phyloP scores from a whole-genome alignment of 2,329 filamentous ascomycete genomes.

The Fusarium udum region DNA sequence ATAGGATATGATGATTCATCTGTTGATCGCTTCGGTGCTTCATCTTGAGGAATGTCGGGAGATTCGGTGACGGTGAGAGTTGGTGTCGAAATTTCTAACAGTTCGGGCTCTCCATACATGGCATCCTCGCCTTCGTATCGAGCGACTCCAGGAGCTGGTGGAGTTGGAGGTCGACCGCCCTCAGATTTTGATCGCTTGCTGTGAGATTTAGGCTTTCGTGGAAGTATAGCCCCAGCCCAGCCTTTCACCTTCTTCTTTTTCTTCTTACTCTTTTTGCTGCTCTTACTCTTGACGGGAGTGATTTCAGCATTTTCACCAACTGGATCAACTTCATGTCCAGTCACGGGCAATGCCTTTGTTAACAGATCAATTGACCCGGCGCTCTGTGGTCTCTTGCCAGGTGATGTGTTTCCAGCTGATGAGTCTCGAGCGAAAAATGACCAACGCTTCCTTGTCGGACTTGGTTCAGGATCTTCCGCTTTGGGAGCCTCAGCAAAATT shows the following conservation, averaged over 20 bases:
- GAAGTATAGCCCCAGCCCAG: constrained; percentile 75
- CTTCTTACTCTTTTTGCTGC: constrained; percentile 49
- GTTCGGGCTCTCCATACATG: constrained; percentile 40
- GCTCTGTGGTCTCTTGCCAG: constrained; percentile 59
- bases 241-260: constrained; percentile 77
- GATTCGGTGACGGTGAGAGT: constrained; percentile 56
- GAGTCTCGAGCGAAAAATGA: constrained; percentile 71
- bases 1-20: constrained; percentile 79
- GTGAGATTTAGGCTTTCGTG: constrained; percentile 65
- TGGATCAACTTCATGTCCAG: constrained; percentile 50
- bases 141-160: constrained; percentile 50
- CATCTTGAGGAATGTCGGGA: constrained; percentile 42
- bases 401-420: constrained; percentile 56
- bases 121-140: constrained; percentile 46
- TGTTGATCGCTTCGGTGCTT: constrained; percentile 53
- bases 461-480: constrained; percentile 53
- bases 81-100: constrained; percentile 46
- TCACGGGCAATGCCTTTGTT: constrained; percentile 45
- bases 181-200: constrained; percentile 54
- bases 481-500: constrained; percentile 51
- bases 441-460: constrained; percentile 67
- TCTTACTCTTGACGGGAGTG: constrained; percentile 40
- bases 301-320: constrained; percentile 35
- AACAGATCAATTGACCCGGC: constrained; percentile 56
- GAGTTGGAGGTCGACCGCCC: constrained; percentile 57